phyloP scores from a whole-genome alignment of 2,329 filamentous ascomycete species.

The Trichoderma atrobrunneum region DNA sequence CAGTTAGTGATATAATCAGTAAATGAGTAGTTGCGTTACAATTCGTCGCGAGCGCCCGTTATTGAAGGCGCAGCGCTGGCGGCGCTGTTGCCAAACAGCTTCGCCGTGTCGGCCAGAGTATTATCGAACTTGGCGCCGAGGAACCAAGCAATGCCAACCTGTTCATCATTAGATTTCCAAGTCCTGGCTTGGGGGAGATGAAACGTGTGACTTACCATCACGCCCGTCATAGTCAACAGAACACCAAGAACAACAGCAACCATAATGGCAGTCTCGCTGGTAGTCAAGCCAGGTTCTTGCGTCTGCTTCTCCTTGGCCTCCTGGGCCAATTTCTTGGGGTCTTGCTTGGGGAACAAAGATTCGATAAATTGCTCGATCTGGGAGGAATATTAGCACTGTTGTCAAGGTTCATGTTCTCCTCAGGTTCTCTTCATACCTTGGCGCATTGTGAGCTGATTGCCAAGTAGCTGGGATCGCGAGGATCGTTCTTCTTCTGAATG shows the following conservation, averaged over 20 bases:
- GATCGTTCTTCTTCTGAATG: conserved; percentile 93
- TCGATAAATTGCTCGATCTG: conserved; percentile 96
- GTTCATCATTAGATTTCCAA: conserved; percentile 14
- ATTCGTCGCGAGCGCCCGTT: conserved; percentile 35
- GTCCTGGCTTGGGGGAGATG: background rate
- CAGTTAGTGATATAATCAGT: conserved; percentile 9
- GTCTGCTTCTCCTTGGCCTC: conserved; percentile 36
- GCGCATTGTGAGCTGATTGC: conserved; percentile 88
- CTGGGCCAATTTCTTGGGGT: conserved; percentile 57
- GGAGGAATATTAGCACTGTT: background rate
- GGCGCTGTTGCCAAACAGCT: background rate
- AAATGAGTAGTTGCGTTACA: conserved; percentile 28
- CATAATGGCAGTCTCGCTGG: conserved; percentile 64
- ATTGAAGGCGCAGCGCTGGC: conserved; percentile 26
- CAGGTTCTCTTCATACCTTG: conserved; percentile 54
- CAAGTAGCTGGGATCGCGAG: conserved; percentile 86
- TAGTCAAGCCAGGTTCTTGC: conserved; percentile 46
- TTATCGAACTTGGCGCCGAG: conserved; percentile 78
- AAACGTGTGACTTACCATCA: conserved; percentile 66
- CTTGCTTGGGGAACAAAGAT: conserved; percentile 82
- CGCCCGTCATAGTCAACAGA: conserved; percentile 65
- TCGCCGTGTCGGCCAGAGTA: conserved; percentile 1
- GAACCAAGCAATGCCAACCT: conserved; percentile 76
- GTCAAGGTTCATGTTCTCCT: conserved; percentile 12
- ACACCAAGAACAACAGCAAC: conserved; percentile 63